phyloP scores from a whole-genome alignment of 1,284 basidiomycete genomes.

The Rhizoctonia solani region DNA sequence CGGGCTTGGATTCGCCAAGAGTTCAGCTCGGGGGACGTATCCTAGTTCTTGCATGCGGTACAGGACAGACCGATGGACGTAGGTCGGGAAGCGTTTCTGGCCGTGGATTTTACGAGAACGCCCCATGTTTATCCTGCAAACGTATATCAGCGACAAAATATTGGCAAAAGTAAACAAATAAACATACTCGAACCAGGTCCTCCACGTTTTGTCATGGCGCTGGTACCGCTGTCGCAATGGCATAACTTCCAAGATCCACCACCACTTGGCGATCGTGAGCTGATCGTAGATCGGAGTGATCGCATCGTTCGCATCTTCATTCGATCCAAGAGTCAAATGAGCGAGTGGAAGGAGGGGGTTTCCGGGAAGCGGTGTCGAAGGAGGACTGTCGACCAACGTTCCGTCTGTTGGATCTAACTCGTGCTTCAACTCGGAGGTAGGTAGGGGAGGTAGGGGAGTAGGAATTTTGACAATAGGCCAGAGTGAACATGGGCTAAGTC shows the following conservation, averaged over 20 bases:
- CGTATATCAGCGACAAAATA: background rate
- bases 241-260: slow-evolving; percentile 37
- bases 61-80: slow-evolving; percentile 36
- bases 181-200: slow-evolving; percentile 22
- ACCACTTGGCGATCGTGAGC: slow-evolving; percentile 27
- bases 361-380: background rate
- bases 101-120: slow-evolving; percentile 19
- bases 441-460: slow-evolving; percentile 5
- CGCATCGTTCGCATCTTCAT: slow-evolving; percentile 13
- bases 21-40: slow-evolving; percentile 36
- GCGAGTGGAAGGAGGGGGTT: slow-evolving; percentile 8
- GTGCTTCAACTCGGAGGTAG: slow-evolving; percentile 23
- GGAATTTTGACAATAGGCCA: slow-evolving; percentile 17
- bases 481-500: slow-evolving; percentile 37
- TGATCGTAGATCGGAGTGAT: slow-evolving; percentile 20
- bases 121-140: slow-evolving; percentile 9
- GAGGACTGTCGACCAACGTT: slow-evolving; percentile 1
- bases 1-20: slow-evolving; percentile 5
- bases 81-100: slow-evolving; percentile 31
- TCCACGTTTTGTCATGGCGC: slow-evolving; percentile 6
- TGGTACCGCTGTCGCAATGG: slow-evolving; percentile 34
- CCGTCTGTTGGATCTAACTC: slow-evolving; percentile 19
- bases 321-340: background rate
- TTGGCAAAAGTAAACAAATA: background rate
- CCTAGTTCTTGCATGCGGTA: slow-evolving; percentile 26